phyloP scores from a whole-genome alignment of 495 filamentous ascomycete genomes.

The Hypoxylon fragiforme region DNA sequence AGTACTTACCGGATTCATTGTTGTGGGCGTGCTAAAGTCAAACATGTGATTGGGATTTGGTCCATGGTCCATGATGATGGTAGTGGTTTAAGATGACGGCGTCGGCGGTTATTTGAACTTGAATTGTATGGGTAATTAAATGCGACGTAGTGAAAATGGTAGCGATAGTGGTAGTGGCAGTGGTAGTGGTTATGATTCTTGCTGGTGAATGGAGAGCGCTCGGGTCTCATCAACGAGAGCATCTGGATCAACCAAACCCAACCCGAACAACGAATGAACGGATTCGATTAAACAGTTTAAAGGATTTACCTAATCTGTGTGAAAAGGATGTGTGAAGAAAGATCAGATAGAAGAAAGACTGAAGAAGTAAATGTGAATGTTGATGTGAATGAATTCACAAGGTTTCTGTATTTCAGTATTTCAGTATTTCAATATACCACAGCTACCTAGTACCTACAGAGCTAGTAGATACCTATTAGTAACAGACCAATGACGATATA shows the following conservation, averaged over 20 bases:
- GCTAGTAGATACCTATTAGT: background rate
- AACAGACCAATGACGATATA: background rate
- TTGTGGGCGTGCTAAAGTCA: conserved; percentile 34
- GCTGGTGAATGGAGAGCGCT: conserved; percentile 16
- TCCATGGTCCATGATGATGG: conserved; percentile 44
- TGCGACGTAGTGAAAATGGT: conserved; percentile 20
- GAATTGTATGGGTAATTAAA: conserved; percentile 12
- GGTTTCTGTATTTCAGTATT: no score
- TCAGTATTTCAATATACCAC: no score
- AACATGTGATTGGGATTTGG: conserved; percentile 39
- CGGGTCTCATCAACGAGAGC: conserved; percentile 20
- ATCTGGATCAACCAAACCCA: conserved; percentile 23
- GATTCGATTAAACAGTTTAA: conserved; percentile 5
- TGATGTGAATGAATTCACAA: background rate
- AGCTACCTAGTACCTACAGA: no score
- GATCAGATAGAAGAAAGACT: background rate
- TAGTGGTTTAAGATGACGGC: conserved; percentile 25
- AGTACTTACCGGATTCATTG: conserved; percentile 36
- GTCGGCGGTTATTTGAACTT: conserved; percentile 17
- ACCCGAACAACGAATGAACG: background rate
- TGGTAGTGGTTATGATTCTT: no score
- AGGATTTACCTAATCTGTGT: no score
- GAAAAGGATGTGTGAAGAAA: background rate
- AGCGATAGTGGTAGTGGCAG: no score
- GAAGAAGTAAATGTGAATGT: background rate